Conservation (phyloP, 2,329 filamentous ascomycete genomes). For the Sarocladium oryzae region DNA sequence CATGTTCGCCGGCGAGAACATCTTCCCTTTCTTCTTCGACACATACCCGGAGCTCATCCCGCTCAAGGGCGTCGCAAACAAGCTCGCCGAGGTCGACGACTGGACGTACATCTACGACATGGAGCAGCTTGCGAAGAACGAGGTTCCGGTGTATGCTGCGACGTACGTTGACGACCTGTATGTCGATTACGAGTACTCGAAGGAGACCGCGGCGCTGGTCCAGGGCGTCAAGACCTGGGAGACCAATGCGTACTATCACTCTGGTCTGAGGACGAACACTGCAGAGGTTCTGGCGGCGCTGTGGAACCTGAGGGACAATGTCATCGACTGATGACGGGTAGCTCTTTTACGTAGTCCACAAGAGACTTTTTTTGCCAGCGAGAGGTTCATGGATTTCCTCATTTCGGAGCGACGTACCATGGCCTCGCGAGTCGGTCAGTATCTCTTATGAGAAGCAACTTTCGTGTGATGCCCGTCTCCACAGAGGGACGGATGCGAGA, state of each 20-base stretch:
- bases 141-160: constrained; percentile 80
- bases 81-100: constrained; percentile 58
- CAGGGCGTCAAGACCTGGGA: constrained; percentile 72
- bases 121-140: constrained; percentile 67
- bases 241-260: constrained; percentile 83
- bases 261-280: constrained; percentile 65
- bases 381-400: no score
- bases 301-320: constrained; percentile 68
- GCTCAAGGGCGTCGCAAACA: constrained; percentile 61
- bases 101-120: constrained; percentile 77
- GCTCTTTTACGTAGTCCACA: no score
- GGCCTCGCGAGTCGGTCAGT: no score
- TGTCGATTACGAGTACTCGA: constrained; percentile 69
- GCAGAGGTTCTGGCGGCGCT: constrained; percentile 72
- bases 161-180: constrained; percentile 89
- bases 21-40: constrained; percentile 79
- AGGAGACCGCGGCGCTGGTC: constrained; percentile 67
- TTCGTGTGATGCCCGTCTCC: no score
- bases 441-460: no score
- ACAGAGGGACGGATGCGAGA: no score
- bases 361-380: no score
- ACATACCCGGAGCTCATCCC: constrained; percentile 69
- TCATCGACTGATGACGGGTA: constrained; percentile 46
- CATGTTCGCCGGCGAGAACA: constrained; percentile 88
- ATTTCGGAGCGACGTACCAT: no score